Evolutionary conservation across 2,329 filamentous ascomycete genomes (phyloP).

Genomic region (Talaromyces sp.): DNA sequence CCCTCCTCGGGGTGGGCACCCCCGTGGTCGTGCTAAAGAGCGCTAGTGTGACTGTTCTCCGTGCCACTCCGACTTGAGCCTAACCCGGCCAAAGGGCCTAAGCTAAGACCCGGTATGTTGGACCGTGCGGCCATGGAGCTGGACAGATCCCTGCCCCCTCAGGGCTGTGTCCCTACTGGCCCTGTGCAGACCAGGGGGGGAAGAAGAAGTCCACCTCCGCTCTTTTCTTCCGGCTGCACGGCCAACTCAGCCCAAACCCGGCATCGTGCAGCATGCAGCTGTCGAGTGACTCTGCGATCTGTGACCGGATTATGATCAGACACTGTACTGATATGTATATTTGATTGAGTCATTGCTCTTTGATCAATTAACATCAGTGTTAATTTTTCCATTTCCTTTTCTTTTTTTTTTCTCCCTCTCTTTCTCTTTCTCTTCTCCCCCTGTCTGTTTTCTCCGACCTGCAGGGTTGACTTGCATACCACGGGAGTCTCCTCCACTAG

Average conservation of each 20-base stretch:
- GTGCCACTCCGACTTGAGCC: conserved; percentile 28
- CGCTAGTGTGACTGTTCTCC: conserved; percentile 29
- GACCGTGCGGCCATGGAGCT: conserved; percentile 21
- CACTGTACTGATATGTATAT: not conserved
- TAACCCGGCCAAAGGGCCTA: conserved; percentile 21
- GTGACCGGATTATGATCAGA: not conserved
- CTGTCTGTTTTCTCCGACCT: conserved; percentile 8
- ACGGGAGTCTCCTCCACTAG: conserved; percentile 15
- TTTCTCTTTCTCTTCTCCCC: not conserved
- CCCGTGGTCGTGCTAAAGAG: conserved; percentile 26
- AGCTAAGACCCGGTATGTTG: conserved; percentile 22
- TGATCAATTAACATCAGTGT: not conserved
- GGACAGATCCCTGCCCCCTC: conserved; percentile 17
- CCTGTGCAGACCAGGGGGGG: not conserved
- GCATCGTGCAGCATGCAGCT: conserved; percentile 20
- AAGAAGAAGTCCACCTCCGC: conserved; percentile 5
- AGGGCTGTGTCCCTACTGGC: not conserved
- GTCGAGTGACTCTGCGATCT: conserved; percentile 16
- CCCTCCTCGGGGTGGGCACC: conserved; percentile 19
- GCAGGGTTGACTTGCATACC: conserved; percentile 24
- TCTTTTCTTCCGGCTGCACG: conserved; percentile 15
- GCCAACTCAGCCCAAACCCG: conserved; percentile 22
- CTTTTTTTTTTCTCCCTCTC: not conserved
- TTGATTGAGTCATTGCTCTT: not conserved
- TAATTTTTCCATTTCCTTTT: not conserved